These are phyloP conservation scores for Acer negundo DNA, from an alignment of 345 rosid genomes.

Conservation along the genomic window DNA sequence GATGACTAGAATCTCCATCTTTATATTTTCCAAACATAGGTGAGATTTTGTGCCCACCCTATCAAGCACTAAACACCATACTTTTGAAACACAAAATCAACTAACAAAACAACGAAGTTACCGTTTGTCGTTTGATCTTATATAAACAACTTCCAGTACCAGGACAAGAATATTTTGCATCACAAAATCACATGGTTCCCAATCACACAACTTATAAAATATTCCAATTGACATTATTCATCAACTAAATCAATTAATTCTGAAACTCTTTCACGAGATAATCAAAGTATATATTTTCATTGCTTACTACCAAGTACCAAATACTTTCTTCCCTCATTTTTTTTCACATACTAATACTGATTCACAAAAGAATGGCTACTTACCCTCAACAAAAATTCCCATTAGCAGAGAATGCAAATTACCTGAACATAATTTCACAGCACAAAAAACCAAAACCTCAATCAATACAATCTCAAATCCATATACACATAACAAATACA, in stretches of 20 bases:
- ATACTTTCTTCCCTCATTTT: too few relatives aligned
- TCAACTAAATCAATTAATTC: background rate
- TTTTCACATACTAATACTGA: too few relatives aligned
- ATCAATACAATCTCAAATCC: background rate
- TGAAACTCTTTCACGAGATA: background rate
- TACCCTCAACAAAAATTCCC: conserved; percentile 95
- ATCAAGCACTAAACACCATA: background rate
- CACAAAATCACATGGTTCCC: background rate
- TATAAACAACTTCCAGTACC: background rate
- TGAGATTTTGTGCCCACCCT: background rate
- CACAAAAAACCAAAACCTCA: background rate
- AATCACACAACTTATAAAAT: background rate
- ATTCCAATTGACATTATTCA: background rate
- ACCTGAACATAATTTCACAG: conserved; percentile 41
- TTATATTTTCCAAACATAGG: background rate
- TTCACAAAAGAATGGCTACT: conserved; percentile 17
- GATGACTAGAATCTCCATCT: background rate
- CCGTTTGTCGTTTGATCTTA: background rate
- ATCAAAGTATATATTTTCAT: background rate
- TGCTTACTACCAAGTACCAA: background rate
- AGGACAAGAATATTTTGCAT: background rate
- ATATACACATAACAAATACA: background rate
- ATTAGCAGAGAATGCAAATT: conserved; percentile 77
- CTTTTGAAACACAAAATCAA: too few relatives aligned
- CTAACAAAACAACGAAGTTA: background rate